Base-by-base conservation (phyloP, 768 basidiomycete genomes). In the Inosperma sp. region DNA sequence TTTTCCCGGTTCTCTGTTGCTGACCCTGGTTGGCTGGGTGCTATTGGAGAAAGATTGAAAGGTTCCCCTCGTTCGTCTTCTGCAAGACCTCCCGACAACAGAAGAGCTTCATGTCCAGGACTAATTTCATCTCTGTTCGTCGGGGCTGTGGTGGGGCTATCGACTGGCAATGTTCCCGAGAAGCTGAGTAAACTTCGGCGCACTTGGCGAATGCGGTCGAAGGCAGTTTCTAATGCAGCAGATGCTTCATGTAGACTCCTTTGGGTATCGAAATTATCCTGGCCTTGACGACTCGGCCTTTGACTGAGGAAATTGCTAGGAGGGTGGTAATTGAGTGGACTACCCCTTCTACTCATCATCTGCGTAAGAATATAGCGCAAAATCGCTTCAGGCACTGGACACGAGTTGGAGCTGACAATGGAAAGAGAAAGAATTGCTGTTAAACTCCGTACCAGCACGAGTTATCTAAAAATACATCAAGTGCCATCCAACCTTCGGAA, bases 401-500 rank as follows among this genome's bases (percentile, higher is more conserved):
- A 10, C 14, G 27, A 42, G 23, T 5, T 5, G 37, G 21, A 13
- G 21, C 30, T 8, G 30, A n/a, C 8, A 31, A n/a, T n/a, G n/a
- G n/a, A 8, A 31, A 8, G 30, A 31, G n/a, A 8, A 31, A n/a
- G 30, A 8, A n/a, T n/a, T 8, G 8, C 30, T n/a, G 8, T n/a
- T 31, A 8, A 31, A n/a, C 8, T 31, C 8, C 8, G 30, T 8
- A n/a, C 30, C n/a, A 8, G n/a, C 30, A 31, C 30, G n/a, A n/a
- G n/a, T 8, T 31, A n/a, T 31, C 30, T 31, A 72, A 69, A 12
- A 86, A 60, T 21, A 78, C 57, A 53, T 76, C 82, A 6, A 88
- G 60, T 12, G 73, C 78, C 41, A 74, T 66, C 86, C 86, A 88
- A 6, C 86, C 86, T 13, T 71, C 65, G 25, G 51, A 63, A 26